A percentile compares a stretch with the other conserved stretches of the same genome.
These are phyloP conservation scores for Pythium graminicola DNA, from an alignment of 352 stramenopile species.

Conservation along the genomic window DNA sequence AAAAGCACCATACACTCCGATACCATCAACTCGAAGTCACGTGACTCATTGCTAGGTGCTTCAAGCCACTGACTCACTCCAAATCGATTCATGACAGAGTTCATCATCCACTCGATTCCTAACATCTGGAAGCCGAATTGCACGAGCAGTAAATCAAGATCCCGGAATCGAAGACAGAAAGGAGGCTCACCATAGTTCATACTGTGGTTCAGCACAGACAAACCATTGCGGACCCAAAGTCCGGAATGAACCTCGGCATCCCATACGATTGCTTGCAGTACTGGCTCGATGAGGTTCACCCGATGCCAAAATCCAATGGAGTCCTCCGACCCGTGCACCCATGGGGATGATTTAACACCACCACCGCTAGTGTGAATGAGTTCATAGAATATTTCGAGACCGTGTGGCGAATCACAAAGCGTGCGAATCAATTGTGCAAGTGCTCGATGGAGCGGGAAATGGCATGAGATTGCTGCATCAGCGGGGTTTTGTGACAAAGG, in stretches of 20 bases:
- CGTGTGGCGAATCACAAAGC: constrained; percentile 48
- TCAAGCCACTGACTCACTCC: constrained; percentile 56
- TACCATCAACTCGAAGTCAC: constrained; percentile 66
- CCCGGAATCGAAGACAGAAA: constrained; percentile 77
- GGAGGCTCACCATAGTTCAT: constrained; percentile 88
- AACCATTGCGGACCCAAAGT: constrained; percentile 80
- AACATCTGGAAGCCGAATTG: constrained; percentile 74
- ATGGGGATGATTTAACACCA: constrained; percentile 31
- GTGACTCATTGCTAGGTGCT: constrained; percentile 31
- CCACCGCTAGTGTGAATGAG: constrained; percentile 28
- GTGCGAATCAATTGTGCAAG: constrained; percentile 66
- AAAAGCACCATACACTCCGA: constrained; percentile 73
- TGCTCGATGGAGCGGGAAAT: constrained; percentile 75
- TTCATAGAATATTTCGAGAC: constrained; percentile 53
- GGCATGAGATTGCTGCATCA: constrained; percentile 61
- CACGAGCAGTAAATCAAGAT: constrained; percentile 73
- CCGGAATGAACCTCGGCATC: constrained; percentile 79
- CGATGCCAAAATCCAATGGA: constrained; percentile 78
- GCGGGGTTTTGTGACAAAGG: constrained; percentile 49
- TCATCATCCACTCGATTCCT: constrained; percentile 71
- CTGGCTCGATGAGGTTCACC: constrained; percentile 67
- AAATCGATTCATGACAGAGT: constrained; percentile 68
- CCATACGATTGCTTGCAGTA: constrained; percentile 81
- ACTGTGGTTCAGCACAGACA: constrained; percentile 81
- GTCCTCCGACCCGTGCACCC: constrained; percentile 51